phyloP scores from a whole-genome alignment of 129 eudicot species.

The Flaveria ramosissima region DNA sequence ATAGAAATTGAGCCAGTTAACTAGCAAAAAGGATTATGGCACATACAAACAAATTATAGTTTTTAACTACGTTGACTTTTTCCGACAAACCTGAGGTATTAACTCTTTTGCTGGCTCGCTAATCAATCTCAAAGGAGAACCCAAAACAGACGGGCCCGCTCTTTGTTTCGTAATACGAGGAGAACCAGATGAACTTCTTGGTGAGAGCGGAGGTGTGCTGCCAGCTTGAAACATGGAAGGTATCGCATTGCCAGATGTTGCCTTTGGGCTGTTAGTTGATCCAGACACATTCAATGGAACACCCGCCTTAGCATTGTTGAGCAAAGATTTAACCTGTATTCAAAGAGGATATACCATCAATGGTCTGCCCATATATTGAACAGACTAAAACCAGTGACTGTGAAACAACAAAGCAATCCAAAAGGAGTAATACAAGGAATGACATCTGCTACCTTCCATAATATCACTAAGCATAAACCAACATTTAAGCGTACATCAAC shows the following conservation, averaged over 20 bases:
- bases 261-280: constrained; percentile 53
- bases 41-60: background rate
- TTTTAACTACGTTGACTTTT: background rate
- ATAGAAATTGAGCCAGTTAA: background rate
- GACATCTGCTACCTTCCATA: background rate
- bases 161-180: constrained; percentile 68
- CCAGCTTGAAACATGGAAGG: constrained; percentile 89
- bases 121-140: constrained; percentile 62
- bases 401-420: background rate
- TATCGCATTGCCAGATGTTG: constrained; percentile 51
- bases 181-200: constrained; percentile 76
- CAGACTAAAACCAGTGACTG: background rate
- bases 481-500: background rate
- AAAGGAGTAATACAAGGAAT: too few relatives aligned
- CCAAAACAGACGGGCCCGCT: constrained; percentile 59
- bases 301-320: constrained; percentile 70
- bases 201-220: constrained; percentile 84
- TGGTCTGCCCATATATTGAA: background rate
- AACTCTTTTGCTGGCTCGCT: constrained; percentile 67
- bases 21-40: too few relatives aligned
- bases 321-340: constrained; percentile 62
- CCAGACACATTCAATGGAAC: constrained; percentile 55
- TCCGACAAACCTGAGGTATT: constrained; percentile 66
- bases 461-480: background rate
- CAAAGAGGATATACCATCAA: constrained; percentile 7